These are phyloP conservation scores for Climacium dendroides DNA, from an alignment of 225 moss, liverwort and hornwort genomes.

Conservation along the genomic window DNA sequence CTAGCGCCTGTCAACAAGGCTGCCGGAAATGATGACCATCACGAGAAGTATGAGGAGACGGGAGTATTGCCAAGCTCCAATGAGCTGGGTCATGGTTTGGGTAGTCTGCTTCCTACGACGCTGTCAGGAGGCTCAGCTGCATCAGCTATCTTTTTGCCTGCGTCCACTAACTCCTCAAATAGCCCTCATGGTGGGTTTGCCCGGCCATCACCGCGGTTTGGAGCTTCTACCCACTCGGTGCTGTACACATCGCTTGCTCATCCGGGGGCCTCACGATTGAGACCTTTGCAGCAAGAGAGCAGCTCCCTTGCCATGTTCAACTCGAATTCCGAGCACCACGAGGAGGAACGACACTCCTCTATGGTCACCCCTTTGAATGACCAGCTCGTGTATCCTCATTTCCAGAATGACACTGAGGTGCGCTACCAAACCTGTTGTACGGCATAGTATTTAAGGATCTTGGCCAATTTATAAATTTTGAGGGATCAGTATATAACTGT, in stretches of 20 bases:
- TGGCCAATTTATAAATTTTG: not conserved
- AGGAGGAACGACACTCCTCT: not conserved
- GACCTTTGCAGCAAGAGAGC: not conserved
- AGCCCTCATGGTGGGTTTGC: slow-evolving; percentile 6
- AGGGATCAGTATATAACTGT: not conserved
- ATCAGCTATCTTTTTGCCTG: slow-evolving; percentile 25
- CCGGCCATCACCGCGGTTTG: slow-evolving; percentile 6
- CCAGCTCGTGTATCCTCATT: slow-evolving; percentile 5
- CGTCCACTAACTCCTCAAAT: slow-evolving; percentile 5
- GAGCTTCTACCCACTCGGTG: not conserved
- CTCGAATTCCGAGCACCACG: not conserved
- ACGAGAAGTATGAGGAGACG: not conserved
- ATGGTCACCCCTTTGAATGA: slow-evolving; percentile 7
- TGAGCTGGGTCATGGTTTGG: not conserved
- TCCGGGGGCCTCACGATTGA: slow-evolving; percentile 1
- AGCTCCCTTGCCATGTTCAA: not conserved
- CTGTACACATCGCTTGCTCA: slow-evolving; percentile 16
- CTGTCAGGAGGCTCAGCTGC: slow-evolving; percentile 2
- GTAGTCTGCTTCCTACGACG: not conserved
- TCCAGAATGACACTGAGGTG: slow-evolving; percentile 16
- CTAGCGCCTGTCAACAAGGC: not conserved
- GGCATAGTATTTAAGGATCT: not conserved
- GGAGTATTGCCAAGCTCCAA: not conserved
- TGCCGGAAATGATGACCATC: not conserved
- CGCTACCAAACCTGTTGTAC: not conserved